phyloP scores from a whole-genome alignment of 139 green algal genomes.

The Zygnema cylindricum region DNA sequence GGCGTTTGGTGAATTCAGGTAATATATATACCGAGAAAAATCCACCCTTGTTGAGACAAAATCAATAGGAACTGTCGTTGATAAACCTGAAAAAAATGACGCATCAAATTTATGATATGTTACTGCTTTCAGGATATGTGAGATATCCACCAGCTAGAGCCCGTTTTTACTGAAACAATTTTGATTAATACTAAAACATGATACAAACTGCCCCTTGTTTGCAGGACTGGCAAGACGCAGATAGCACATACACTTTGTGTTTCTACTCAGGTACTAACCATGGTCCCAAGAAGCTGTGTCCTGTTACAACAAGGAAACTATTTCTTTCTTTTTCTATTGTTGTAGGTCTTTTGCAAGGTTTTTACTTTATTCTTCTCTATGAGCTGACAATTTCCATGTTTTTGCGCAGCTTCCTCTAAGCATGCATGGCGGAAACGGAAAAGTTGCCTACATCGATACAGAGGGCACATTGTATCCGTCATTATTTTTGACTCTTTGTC shows the following conservation, averaged over 20 bases:
- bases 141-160: too few relatives aligned
- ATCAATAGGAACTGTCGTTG: conserved; percentile 2
- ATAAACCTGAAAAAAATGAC: background rate
- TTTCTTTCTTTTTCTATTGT: background rate
- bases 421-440: conserved; percentile 56
- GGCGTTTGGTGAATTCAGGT: conserved; percentile 59
- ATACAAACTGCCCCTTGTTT: too few relatives aligned
- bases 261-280: conserved; percentile 37
- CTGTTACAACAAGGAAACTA: background rate
- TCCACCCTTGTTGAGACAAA: conserved; percentile 1
- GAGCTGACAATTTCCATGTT: too few relatives aligned
- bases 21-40: conserved; percentile 9
- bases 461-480: conserved; percentile 61
- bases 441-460: conserved; percentile 59
- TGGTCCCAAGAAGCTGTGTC: background rate
- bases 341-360: conserved; percentile 4
- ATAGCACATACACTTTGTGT: conserved; percentile 59
- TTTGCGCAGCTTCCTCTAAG: conserved; percentile 40
- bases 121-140: conserved; percentile 21
- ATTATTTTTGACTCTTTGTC: too few relatives aligned
- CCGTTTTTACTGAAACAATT: too few relatives aligned
- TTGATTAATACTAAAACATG: too few relatives aligned
- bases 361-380: conserved; percentile 16
- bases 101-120: background rate
- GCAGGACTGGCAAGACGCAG: conserved; percentile 60